Base-by-base conservation (phyloP, 805 yeast genomes). In the Yamadazyma philogaea region DNA sequence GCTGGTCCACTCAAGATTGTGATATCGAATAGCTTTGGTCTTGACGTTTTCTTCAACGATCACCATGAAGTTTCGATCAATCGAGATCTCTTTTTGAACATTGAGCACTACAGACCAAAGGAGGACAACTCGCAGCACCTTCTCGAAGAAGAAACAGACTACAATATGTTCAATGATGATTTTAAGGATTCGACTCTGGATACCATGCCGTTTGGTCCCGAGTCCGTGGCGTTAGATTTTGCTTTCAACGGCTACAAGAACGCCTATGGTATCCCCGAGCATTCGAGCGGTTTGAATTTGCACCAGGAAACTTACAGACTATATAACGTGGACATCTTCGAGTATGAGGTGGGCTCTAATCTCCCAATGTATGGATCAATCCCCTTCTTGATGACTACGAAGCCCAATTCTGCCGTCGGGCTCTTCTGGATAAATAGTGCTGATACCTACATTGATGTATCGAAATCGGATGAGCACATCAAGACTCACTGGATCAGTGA, bases 211-310 rank as follows among this genome's bases (percentile, higher is more conserved):
- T 64, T 85, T 30, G 96, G 96, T 0, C 98, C 99, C 0, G 98
- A 93, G 61, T 79, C 96, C 0, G 72, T 93, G 19, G 96, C 84
- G 0, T 50, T 86, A 21, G 99, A 93, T 59, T 74, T 88, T 45
- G 64, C 78, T 0, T 82, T 93, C 50, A 56, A 63, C 2, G 81
- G 79, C 0, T 82, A 72, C 51, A 59, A 68, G 4, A 74, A 83
- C 54, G 85, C 87, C 1, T 93, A 78, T 60, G 99, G 99, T n/a
- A 84, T 93, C 34, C 98, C 99, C 0, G 99, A 93, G 61, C 99
- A 93, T 56, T 91, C 98, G 0, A 96, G 87, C 52, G 68, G 84
- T 1, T 64, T 93, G 37, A 72, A 82, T 15, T 68, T 93, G 50
- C 79, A 81, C 43, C 91, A 86, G 50, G 85, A 82, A 42, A 45